Base-by-base conservation (phyloP, 2,329 filamentous ascomycete species). In the Hymenoscyphus repandus region DNA sequence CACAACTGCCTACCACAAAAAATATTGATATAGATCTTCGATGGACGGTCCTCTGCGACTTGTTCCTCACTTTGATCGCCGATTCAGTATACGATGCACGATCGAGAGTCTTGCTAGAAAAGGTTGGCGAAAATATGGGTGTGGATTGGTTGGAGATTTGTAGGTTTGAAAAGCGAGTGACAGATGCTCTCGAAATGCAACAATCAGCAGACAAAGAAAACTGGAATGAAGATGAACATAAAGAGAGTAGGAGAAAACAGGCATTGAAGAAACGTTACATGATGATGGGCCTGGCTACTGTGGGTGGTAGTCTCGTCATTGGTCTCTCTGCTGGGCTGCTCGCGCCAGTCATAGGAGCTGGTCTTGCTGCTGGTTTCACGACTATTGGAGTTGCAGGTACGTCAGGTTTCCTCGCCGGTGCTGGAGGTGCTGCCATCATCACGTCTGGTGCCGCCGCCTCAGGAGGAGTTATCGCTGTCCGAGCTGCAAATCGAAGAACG, bases 141-240 rank as follows among this genome's bases (percentile, higher is more conserved):
- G 85, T 99, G 6, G 79, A 85, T 11, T 95, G 89, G 90, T 75
- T 95, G 48, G 93, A 99, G 58, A 95, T 97, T 51, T 95, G 90
- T 69, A 84, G 90, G 36, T 99, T 99, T 64, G 93, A 99, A 71
- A 97, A 96, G 72, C 86, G 90, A 47, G 90, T 99, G 5, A 96
- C 93, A 6, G 93, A 99, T 69, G 90, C 93, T 1, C 74, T 99
- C 18, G 93, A 99, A 69, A 96, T 99, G 90, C 92, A 97, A 70
- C 90, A 97, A 68, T 84, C 88, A 42, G 89, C 90, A 5, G 87
- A 90, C 56, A 95, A 92, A 63, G 93, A 99, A 70, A 96, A 92
- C 57, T 99, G 93, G 93, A 95, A 96, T 59, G 93, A 99, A 68
- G 86, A 93, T 10, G 89, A 95, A 58, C 90, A 97, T 66, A 90